These are phyloP conservation scores for Bauhinia variegata DNA, from an alignment of 306 rosid species.

Conservation along the genomic window DNA sequence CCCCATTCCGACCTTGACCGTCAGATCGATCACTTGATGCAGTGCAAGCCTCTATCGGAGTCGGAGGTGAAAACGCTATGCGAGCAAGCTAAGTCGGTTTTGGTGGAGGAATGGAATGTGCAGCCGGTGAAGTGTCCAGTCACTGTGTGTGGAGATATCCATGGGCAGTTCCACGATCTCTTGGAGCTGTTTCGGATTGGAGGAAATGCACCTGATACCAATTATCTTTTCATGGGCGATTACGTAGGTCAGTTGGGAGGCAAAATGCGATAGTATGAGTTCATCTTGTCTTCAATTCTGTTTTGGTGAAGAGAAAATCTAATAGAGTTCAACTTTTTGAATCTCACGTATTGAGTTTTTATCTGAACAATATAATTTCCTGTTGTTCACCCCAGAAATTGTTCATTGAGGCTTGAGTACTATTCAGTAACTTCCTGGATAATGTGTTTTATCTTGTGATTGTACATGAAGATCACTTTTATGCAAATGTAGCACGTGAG, in stretches of 20 bases:
- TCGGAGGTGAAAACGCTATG: not conserved
- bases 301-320: not conserved
- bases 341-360: not conserved
- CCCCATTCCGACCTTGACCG: not conserved
- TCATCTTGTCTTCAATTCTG: too few species aligned
- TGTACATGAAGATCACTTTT: not conserved
- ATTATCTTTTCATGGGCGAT: constrained; percentile 72
- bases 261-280: not conserved
- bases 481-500: not conserved
- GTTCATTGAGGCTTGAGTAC: not conserved
- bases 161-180: not conserved
- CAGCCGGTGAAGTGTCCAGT: constrained; percentile 2
- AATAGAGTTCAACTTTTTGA: too few species aligned
- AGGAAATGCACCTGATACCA: constrained; percentile 61
- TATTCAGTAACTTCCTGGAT: not conserved
- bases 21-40: not conserved
- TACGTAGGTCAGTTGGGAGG: constrained; percentile 55
- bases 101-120: constrained; percentile 2
- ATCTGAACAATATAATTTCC: too few species aligned
- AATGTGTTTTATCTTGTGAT: too few species aligned
- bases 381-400: not conserved
- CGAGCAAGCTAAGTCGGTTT: not conserved
- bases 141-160: not conserved
- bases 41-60: not conserved
- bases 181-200: not conserved